Evolutionary conservation across 768 basidiomycete genomes (phyloP).

Genomic region (Trametes cinnabarina): DNA sequence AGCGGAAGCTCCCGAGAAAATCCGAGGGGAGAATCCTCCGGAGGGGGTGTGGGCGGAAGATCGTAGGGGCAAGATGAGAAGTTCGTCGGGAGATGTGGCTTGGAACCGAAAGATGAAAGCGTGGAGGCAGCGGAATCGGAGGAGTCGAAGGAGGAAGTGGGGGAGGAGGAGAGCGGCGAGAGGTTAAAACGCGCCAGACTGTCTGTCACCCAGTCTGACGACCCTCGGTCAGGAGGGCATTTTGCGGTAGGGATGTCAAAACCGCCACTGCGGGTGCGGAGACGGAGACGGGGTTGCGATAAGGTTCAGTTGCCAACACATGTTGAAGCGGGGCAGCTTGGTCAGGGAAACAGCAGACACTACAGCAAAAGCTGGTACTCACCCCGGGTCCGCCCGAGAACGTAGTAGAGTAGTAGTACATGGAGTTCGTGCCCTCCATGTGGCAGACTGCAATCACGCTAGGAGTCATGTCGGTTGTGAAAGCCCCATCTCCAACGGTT

Average conservation of each 20-base stretch:
- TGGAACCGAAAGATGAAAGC: slow-evolving; percentile 38
- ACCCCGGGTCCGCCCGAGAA: slow-evolving; percentile 94
- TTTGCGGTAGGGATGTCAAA: slow-evolving; percentile 88
- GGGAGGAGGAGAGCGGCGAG: slow-evolving; percentile 33
- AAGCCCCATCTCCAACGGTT: slow-evolving; percentile 97
- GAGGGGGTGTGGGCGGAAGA: slow-evolving; percentile 33
- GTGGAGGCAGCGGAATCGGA: slow-evolving; percentile 31
- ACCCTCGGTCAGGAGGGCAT: slow-evolving; percentile 97
- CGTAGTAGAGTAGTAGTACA: slow-evolving; percentile 91
- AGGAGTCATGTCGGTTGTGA: slow-evolving; percentile 66
- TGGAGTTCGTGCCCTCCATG: slow-evolving; percentile 72
- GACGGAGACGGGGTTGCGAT: neutral
- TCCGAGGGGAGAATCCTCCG: slow-evolving; percentile 18
- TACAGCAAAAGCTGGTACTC: slow-evolving; percentile 29
- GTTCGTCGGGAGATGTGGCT: slow-evolving; percentile 13
- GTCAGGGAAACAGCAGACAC: neutral
- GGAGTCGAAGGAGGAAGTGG: slow-evolving; percentile 33
- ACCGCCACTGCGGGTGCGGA: slow-evolving; percentile 78
- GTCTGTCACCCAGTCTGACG: slow-evolving; percentile 95
- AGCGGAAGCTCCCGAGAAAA: slow-evolving; percentile 17
- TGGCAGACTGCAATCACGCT: slow-evolving; percentile 86
- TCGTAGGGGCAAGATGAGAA: slow-evolving; percentile 15
- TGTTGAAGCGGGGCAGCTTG: neutral
- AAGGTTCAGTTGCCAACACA: neutral
- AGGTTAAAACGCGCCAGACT: slow-evolving; percentile 63